Evolutionary conservation across 2,329 filamentous ascomycete genomes (phyloP).

Genomic region (Beauveria brongniartii): DNA sequence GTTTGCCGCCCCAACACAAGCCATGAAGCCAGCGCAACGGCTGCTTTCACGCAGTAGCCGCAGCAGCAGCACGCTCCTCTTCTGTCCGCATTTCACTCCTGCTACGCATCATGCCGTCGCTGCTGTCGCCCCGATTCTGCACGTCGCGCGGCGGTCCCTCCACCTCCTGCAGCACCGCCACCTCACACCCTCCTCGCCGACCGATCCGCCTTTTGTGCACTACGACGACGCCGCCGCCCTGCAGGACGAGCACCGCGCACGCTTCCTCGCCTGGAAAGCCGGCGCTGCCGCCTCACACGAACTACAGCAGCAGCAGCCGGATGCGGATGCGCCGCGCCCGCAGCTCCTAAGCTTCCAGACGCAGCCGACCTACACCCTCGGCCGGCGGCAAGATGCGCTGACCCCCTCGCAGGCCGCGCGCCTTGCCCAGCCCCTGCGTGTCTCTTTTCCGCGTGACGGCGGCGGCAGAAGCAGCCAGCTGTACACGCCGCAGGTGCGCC

Average conservation of each 20-base stretch:
- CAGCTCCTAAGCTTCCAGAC: constrained; percentile 77
- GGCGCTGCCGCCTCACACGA: constrained; percentile 19
- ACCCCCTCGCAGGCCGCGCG: constrained; percentile 35
- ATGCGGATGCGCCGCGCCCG: constrained; percentile 44
- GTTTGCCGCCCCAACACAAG: not conserved
- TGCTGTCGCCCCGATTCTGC: not conserved
- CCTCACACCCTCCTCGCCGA: constrained; percentile 16
- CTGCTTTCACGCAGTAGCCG: not conserved
- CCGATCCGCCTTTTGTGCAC: constrained; percentile 16
- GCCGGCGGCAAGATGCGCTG: constrained; percentile 63
- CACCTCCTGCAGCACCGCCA: constrained; percentile 24
- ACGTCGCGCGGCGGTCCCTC: not conserved
- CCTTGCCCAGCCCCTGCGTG: constrained; percentile 33
- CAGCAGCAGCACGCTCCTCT: not conserved
- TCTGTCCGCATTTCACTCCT: too few species aligned
- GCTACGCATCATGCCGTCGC: not conserved
- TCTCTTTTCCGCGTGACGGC: constrained; percentile 18
- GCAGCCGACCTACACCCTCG: constrained; percentile 78
- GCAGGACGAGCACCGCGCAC: constrained; percentile 27
- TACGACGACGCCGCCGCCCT: constrained; percentile 25
- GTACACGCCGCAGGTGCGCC: constrained; percentile 51
- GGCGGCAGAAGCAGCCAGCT: constrained; percentile 17
- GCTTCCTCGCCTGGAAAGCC: constrained; percentile 28
- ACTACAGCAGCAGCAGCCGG: not conserved
- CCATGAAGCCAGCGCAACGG: constrained; percentile 2